Evolutionary conservation across 129 eudicot genomes (phyloP).

Genomic region (Gnaphalium uliginosum): DNA sequence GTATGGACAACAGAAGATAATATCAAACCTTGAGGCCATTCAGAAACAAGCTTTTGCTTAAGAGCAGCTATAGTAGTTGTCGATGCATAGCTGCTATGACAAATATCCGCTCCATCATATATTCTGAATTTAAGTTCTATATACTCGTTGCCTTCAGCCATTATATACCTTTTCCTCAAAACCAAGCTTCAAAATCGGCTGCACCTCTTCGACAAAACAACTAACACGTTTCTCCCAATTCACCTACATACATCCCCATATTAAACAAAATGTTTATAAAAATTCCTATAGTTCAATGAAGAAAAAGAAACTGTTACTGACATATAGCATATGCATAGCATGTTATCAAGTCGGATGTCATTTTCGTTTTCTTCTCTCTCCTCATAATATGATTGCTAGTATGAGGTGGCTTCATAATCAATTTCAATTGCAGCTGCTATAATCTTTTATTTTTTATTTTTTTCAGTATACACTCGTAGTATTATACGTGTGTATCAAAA

Average conservation of each 20-base stretch:
- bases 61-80: conserved; percentile 58
- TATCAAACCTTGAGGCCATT: conserved; percentile 83
- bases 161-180: conserved; percentile 32
- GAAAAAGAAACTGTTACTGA: conserved; percentile 19
- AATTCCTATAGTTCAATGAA: conserved; percentile 2
- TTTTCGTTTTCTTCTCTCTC: conserved; percentile 33
- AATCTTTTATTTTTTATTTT: not conserved
- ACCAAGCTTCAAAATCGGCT: conserved; percentile 22
- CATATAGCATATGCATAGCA: conserved; percentile 23
- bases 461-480: not conserved
- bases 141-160: conserved; percentile 65
- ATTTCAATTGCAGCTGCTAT: not conserved
- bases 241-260: conserved; percentile 38
- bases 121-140: conserved; percentile 78
- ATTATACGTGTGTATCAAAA: conserved; percentile 1
- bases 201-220: conserved; percentile 33
- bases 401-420: conserved; percentile 8
- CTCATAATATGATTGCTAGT: conserved; percentile 28
- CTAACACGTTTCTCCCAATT: conserved; percentile 36
- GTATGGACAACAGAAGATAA: not conserved
- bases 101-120: conserved; percentile 75
- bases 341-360: conserved; percentile 28
- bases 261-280: not conserved
- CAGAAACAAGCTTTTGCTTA: conserved; percentile 74
- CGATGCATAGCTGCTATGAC: conserved; percentile 57